phyloP scores from a whole-genome alignment of 2,329 filamentous ascomycete species.

The Stromatinia cepivora region DNA sequence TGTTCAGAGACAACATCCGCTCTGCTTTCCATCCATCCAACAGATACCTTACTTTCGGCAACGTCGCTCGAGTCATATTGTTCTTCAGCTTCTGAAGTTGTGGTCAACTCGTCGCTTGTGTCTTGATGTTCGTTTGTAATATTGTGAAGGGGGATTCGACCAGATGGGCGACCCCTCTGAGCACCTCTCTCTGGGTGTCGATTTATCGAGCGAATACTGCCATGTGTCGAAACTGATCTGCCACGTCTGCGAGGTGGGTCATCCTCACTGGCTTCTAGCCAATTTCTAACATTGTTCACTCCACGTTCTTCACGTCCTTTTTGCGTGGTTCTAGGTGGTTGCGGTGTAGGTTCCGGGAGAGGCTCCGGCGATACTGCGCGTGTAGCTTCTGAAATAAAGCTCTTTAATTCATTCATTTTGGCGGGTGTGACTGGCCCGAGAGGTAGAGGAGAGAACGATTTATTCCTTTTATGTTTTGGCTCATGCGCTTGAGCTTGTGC shows the following conservation, averaged over 20 bases:
- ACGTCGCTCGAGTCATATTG: constrained; percentile 15
- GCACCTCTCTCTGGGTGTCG: constrained; percentile 28
- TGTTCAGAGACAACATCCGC: constrained; percentile 35
- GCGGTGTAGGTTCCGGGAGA: constrained; percentile 5
- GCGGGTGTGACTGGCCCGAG: constrained; percentile 20
- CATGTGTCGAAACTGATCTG: constrained; percentile 36
- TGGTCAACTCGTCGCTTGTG: constrained; percentile 33
- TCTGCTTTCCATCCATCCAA: constrained; percentile 28
- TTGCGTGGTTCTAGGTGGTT: constrained; percentile 23
- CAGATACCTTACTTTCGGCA: constrained; percentile 8
- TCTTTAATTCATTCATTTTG: constrained; percentile 19
- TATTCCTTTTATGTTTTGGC: constrained; percentile 29
- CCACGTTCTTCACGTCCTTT: constrained; percentile 24
- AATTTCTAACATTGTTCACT: constrained; percentile 31
- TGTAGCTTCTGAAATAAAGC: constrained; percentile 27
- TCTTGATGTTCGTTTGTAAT: constrained; percentile 29
- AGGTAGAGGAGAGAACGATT: constrained; percentile 31
- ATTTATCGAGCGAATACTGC: constrained; percentile 33
- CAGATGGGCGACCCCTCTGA: constrained; percentile 13
- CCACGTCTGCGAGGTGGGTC: constrained; percentile 27
- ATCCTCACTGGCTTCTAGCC: constrained; percentile 31
- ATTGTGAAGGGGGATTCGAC: constrained; percentile 24
- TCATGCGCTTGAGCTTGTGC: constrained; percentile 19
- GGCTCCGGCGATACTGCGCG: constrained; percentile 18
- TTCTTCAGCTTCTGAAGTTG: constrained; percentile 25